These are phyloP conservation scores for Calycina marina DNA, from an alignment of 2,329 filamentous ascomycete genomes.

Conservation along the genomic window DNA sequence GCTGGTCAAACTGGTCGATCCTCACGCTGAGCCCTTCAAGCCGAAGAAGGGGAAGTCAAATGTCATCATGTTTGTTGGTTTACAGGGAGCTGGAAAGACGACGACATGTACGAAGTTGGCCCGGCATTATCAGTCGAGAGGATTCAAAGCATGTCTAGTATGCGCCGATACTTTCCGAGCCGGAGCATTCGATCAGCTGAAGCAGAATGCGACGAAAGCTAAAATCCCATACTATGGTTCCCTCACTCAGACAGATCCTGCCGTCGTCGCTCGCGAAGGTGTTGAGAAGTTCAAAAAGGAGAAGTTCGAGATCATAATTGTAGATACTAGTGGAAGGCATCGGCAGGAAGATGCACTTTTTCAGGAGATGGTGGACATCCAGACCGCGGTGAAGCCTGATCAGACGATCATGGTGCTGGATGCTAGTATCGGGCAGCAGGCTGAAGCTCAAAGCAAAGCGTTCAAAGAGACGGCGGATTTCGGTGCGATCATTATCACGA, in stretches of 20 bases:
- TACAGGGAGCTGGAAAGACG: constrained; percentile 95
- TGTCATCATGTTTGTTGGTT: constrained; percentile 98
- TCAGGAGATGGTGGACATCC: constrained; percentile 95
- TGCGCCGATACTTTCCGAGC: constrained; percentile 98
- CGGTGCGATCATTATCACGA: constrained; percentile 96
- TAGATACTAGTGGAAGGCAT: constrained; percentile 91
- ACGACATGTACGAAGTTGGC: constrained; percentile 97
- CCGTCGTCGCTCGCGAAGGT: constrained; percentile 83
- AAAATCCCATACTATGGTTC: constrained; percentile 99
- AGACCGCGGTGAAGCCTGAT: constrained; percentile 75
- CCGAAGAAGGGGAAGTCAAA: constrained; percentile 93
- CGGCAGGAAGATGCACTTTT: constrained; percentile 91
- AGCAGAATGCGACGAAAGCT: constrained; percentile 97
- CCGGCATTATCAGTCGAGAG: constrained; percentile 82
- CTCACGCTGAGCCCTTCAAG: constrained; percentile 88
- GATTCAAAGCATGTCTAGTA: constrained; percentile 84
- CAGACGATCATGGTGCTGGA: constrained; percentile 98
- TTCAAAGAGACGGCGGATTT: constrained; percentile 98
- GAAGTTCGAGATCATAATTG: constrained; percentile 94
- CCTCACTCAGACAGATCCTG: constrained; percentile 89
- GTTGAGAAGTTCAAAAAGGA: constrained; percentile 99
- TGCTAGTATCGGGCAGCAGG: constrained; percentile 89
- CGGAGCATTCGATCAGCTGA: constrained; percentile 94
- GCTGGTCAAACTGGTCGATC: constrained; percentile 87
- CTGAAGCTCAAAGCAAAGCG: constrained; percentile 83